A percentile compares a stretch with the other conserved stretches of the same genome.
Conservation (phyloP, 2,329 filamentous ascomycete genomes). For the Arthrinium phaeospermum region DNA sequence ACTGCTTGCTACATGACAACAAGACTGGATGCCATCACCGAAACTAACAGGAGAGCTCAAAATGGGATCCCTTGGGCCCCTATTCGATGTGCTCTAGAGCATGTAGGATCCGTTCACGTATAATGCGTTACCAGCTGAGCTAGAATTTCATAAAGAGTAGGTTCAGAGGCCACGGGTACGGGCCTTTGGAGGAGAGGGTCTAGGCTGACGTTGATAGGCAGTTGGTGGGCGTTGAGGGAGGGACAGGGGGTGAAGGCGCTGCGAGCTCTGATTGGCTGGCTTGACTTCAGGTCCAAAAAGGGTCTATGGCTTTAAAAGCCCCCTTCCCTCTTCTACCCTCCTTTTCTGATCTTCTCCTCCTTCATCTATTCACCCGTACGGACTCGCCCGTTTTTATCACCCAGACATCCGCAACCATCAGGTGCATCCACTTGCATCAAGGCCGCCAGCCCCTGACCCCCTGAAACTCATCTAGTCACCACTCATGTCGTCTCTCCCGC, state of each 20-base stretch:
- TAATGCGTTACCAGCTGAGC: too few species aligned
- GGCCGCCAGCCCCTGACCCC: background rate
- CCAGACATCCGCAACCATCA: background rate
- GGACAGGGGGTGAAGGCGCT: conserved; percentile 9
- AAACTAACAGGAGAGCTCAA: background rate
- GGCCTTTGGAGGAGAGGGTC: background rate
- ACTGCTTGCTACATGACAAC: too few species aligned
- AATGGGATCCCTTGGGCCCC: background rate
- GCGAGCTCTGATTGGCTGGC: conserved; percentile 22
- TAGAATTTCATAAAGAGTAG: background rate
- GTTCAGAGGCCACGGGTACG: background rate
- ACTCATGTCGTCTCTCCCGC: background rate
- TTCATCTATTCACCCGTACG: background rate
- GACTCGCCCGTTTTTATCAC: conserved; percentile 9
- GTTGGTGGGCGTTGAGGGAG: background rate
- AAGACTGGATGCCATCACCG: too few species aligned
- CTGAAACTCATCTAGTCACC: background rate
- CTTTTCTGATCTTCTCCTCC: conserved; percentile 18
- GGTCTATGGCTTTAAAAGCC: conserved; percentile 21
- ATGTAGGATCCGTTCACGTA: background rate
- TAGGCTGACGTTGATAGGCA: background rate
- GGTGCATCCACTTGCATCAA: conserved; percentile 19
- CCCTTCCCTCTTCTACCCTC: conserved; percentile 18
- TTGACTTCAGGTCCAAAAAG: conserved; percentile 5
- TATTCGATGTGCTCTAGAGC: background rate